Percentiles rank a stretch among this genome's conserved stretches.
Conservation (phyloP, 208 protist species). For the Leptomonas pyrrhocoris region DNA sequence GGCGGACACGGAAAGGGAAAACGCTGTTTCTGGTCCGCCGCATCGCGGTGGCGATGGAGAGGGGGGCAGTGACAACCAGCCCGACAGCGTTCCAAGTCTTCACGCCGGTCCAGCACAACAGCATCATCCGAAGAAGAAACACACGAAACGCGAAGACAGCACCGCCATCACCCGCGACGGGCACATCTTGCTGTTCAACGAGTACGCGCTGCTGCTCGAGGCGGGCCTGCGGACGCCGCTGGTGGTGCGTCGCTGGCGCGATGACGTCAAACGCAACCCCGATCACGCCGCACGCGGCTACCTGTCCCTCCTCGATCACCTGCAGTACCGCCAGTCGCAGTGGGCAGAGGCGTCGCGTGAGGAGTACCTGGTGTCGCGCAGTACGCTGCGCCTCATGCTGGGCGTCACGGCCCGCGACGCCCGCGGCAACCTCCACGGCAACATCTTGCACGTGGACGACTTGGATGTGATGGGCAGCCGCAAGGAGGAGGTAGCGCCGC, state of each 20-base stretch:
- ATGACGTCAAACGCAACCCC: slow-evolving; percentile 26
- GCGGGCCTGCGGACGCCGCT: slow-evolving; percentile 32
- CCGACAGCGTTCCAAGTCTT: no score
- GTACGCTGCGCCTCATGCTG: slow-evolving; percentile 53
- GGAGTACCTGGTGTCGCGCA: slow-evolving; percentile 39
- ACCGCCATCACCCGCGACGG: slow-evolving; percentile 15
- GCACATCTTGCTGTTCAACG: slow-evolving; percentile 31
- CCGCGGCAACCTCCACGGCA: slow-evolving; percentile 37
- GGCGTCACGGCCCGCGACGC: slow-evolving; percentile 46
- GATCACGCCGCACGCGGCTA: slow-evolving; percentile 42
- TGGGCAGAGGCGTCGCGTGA: slow-evolving; percentile 27
- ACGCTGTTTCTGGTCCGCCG: background rate
- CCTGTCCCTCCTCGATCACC: slow-evolving; percentile 41
- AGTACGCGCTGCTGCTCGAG: slow-evolving; percentile 48
- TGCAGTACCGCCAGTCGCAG: slow-evolving; percentile 36
- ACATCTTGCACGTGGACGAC: slow-evolving; percentile 58
- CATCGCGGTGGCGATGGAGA: background rate
- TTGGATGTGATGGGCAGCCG: slow-evolving; percentile 50
- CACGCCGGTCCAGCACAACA: no score
- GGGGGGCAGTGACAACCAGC: background rate
- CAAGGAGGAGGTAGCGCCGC: slow-evolving; percentile 54
- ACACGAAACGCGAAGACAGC: slow-evolving; percentile 6
- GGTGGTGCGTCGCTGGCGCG: slow-evolving; percentile 39
- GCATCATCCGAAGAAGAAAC: no score
- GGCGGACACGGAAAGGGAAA: background rate